Base-by-base conservation (phyloP, 2,329 filamentous ascomycete genomes). In the Diplodia scrobiculata region DNA sequence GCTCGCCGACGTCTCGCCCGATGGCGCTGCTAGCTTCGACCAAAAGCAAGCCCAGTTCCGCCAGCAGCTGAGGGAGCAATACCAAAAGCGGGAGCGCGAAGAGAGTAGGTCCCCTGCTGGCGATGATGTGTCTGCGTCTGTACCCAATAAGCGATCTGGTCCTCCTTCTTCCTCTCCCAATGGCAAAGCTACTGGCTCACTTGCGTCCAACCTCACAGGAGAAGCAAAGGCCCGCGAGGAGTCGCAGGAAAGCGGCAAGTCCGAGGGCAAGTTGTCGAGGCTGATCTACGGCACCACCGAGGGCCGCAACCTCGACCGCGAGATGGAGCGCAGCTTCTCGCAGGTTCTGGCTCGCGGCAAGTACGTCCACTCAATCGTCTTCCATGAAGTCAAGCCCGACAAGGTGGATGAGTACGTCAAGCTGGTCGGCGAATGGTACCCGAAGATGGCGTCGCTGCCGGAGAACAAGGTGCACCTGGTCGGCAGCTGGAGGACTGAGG, bases 271-370 rank as follows among this genome's bases (percentile, higher is more conserved):
- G 47, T 79, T 99, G 67, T 90, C 91, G 41, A 94, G 89, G 72
- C 86, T 99, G 72, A 96, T 99, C 76, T 98, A 99, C 79, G 95
- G 95, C 74, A 99, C 95, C 14, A 92, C 95, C 75, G 94, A 98
- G 79, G 95, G 93, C 36, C 88, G 93, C 68, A 91, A 97, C 81
- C 87, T 97, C 77, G 95, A 99, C 75, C 90, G 91, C 70, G 94
- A 98, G 80, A 94, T 99, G 74, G 92, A 98, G 81, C 89, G 93
- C 67, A 96, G 91, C 76, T 99, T 98, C 81, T 96, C 91, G 62
- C 93, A 97, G 78, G 91, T 98, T 52, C 83, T 99, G 53, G 95
- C 95, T 27, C 87, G 95, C 70, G 95, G 95, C 75, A 99, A 99
- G 82, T 99, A 99, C 75, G 93, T 99, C 65, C 95, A 99, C 80